Base-by-base conservation (phyloP, 768 basidiomycete species). In the Mycena galericulata region DNA sequence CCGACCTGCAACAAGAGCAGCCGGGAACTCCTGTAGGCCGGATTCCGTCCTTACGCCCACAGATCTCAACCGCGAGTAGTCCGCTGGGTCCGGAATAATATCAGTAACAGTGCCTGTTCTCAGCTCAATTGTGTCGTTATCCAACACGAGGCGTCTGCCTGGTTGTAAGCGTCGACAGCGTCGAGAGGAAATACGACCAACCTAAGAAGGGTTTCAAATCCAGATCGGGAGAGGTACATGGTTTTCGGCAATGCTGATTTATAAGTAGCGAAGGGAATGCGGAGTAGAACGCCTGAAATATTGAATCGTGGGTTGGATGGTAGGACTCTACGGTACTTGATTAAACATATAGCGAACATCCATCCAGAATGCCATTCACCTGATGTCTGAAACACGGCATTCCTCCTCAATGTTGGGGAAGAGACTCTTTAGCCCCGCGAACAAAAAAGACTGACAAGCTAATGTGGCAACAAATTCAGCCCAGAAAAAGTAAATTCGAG, bases 191-290 rank as follows among this genome's bases (percentile, higher is more conserved):
- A 32, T 34, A 41, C 40, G 18, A 53, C 45, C n/a, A 29, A 64
- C 50, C 74, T 65, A 17, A 81, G 56, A 6, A 79, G 68, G 4
- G 78, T 79, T 65, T 81, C 80, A 32, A 76, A 69, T 27, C 71
- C 71, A 18, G 72, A 69, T 18, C 79, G 73, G 29, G 69, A 74
- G 20, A 70, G 46, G 55, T 61, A 71, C 40, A 76, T 53, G 5
- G 69, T 75, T 26, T 74, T 66, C 17, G 74, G 73, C 22, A 74
- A 62, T 2, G 22, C 17, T 0, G 41, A 51, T 22, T 62, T 66
- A 50, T 62, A 68, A 24, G 71, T 36, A 36, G 72, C 38, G 26
- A 63, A 57, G 3, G 75, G 72, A 34, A 62, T 50, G 4, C 51
- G 41, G 46, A 68, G 46, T 20, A 51, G 58, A 24, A 56, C 49